Base-by-base conservation (phyloP, 139 green algal species). In the Edaphochlamys debaryana region DNA sequence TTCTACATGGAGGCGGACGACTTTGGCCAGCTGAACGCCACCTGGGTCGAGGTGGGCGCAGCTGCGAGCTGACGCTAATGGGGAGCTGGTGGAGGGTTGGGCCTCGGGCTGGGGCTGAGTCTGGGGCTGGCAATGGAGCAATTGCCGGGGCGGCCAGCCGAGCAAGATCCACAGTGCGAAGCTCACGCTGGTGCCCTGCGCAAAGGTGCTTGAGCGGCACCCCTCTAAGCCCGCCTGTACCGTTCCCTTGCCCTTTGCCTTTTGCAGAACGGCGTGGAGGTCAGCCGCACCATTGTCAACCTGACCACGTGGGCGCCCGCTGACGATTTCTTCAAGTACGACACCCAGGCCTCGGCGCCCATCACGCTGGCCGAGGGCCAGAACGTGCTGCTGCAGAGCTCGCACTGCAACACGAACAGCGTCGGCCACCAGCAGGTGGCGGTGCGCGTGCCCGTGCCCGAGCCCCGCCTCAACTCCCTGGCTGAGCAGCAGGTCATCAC, bases 1-100 rank as follows among this genome's bases (percentile, higher is more conserved):
- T 89, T 89, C 85, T 78, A 76, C 34, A 6, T 87, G 41, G 20
- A 68, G 22, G 79, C 66, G 4, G 85, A 89, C 38, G 85, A 89
- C 67, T 68, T 60, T 23, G 72, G 15, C 2, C 58, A 71, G 56
- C 29, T 89, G 27, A 86, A 84, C 45, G 79, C 23, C 56, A 89
- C 78, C 25, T 87, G 64, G 64, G 25, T 54, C 3, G 29, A 66
- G 29, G 82, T 79, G 41, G 11, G 45, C 13, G n/a, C n/a, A n/a
- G n/a, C n/a, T n/a, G n/a, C n/a, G n/a, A n/a, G n/a, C n/a, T n/a
- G n/a, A n/a, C n/a, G n/a, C n/a, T n/a, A n/a, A n/a, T n/a, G n/a
- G n/a, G n/a, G n/a, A n/a, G n/a, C n/a, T n/a, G n/a, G n/a, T n/a
- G n/a, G n/a, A n/a, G n/a, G n/a, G n/a, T n/a, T n/a, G n/a, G n/a